Conservation (phyloP, 2,329 filamentous ascomycete genomes). For the Aureobasidium uvarum region DNA sequence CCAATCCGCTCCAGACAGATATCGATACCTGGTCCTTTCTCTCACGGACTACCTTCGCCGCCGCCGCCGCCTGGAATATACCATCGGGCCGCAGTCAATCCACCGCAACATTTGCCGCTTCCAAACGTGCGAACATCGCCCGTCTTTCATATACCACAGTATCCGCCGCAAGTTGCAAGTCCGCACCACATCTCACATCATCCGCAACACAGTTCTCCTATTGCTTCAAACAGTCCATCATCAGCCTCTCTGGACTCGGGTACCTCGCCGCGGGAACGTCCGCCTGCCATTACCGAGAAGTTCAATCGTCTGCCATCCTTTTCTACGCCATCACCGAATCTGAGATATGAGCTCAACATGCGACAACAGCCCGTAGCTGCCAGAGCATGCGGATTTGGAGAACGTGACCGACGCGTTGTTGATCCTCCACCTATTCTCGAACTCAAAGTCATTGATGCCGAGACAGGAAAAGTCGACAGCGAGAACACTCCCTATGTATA, state of each 20-base stretch:
- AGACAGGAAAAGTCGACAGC: slow-evolving; percentile 48
- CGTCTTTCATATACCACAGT: slow-evolving; percentile 23
- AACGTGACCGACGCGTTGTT: slow-evolving; percentile 76
- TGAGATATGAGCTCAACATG: slow-evolving; percentile 55
- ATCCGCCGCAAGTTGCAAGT: slow-evolving; percentile 11
- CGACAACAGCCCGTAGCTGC: slow-evolving; percentile 77
- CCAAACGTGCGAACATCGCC: slow-evolving; percentile 26
- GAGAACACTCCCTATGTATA: slow-evolving; percentile 62
- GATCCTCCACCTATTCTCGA: slow-evolving; percentile 82
- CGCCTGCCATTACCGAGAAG: slow-evolving; percentile 33
- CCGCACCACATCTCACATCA: not conserved
- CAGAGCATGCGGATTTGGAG: slow-evolving; percentile 78
- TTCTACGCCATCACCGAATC: slow-evolving; percentile 31
- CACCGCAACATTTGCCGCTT: slow-evolving; percentile 26
- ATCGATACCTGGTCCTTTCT: slow-evolving; percentile 6
- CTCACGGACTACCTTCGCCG: slow-evolving; percentile 11
- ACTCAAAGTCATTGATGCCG: slow-evolving; percentile 60
- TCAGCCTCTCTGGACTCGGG: slow-evolving; percentile 30
- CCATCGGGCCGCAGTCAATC: slow-evolving; percentile 26
- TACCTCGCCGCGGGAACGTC: slow-evolving; percentile 32
- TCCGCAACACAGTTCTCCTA: slow-evolving; percentile 30
- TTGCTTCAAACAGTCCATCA: slow-evolving; percentile 30
- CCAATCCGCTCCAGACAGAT: slow-evolving; percentile 18
- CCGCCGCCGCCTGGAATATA: slow-evolving; percentile 19
- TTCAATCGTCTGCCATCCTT: slow-evolving; percentile 33